Evolutionary conservation across 768 basidiomycete species (phyloP).

Genomic region (Trametes cingulata): DNA sequence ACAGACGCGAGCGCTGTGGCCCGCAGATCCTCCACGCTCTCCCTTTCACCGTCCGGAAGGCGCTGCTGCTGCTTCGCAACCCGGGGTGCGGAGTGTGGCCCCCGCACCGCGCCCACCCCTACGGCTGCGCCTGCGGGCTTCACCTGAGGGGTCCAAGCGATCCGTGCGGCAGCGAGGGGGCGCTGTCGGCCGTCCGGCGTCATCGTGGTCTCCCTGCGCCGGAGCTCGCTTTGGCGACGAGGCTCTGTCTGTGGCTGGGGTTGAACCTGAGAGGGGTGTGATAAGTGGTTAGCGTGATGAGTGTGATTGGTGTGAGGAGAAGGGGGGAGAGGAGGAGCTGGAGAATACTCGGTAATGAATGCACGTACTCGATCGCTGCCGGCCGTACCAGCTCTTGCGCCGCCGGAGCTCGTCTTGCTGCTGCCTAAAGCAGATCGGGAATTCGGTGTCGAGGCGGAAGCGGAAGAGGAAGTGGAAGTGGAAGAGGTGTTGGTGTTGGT

Average conservation of each 20-base stretch:
- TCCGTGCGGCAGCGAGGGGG: too few species aligned
- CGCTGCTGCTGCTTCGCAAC: slow-evolving; percentile 14
- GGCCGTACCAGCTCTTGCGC: too few species aligned
- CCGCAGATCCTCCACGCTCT: slow-evolving; percentile 27
- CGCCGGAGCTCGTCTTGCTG: not conserved
- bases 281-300: not conserved
- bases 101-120: too few species aligned
- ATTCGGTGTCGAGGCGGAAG: too few species aligned
- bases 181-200: slow-evolving; percentile 45
- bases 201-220: slow-evolving; percentile 49
- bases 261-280: slow-evolving; percentile 6
- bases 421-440: too few species aligned
- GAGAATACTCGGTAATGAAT: slow-evolving; percentile 21
- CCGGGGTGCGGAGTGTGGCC: slow-evolving; percentile 19
- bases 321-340: too few species aligned
- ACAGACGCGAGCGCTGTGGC: slow-evolving; percentile 21
- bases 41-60: too few species aligned
- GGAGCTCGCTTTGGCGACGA: slow-evolving; percentile 36
- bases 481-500: not conserved
- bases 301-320: slow-evolving; percentile 8
- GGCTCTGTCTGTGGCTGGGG: not conserved
- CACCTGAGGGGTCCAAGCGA: too few species aligned
- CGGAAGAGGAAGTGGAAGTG: too few species aligned
- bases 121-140: too few species aligned
- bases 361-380: slow-evolving; percentile 13